phyloP scores from a whole-genome alignment of 768 basidiomycete species.

The Pleurotus tuoliensis region DNA sequence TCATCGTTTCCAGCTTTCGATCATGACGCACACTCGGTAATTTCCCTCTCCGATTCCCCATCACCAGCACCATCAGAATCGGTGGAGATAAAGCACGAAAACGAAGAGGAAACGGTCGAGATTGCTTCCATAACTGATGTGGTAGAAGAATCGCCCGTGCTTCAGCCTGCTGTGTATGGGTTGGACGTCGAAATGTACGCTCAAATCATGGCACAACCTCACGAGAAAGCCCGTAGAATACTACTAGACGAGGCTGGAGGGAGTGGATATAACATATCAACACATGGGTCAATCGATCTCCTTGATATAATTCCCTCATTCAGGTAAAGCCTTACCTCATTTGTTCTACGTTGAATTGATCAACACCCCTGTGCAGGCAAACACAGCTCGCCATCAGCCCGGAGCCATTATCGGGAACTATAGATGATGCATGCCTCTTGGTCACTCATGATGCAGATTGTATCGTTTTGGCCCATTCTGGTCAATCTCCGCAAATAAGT shows the following conservation, averaged over 20 bases:
- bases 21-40: no score
- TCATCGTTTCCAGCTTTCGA: background rate
- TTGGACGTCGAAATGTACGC: constrained; percentile 12
- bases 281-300: constrained; percentile 32
- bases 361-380: background rate
- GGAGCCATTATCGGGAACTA: constrained; percentile 1
- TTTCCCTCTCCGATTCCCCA: background rate
- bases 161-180: background rate
- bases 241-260: constrained; percentile 14
- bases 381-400: background rate
- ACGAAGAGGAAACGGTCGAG: background rate
- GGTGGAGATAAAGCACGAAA: background rate
- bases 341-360: background rate
- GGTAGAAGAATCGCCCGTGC: no score
- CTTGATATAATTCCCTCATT: constrained; percentile 21
- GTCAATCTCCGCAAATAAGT: constrained; percentile 31
- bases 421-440: constrained; percentile 42
- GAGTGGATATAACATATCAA: constrained; percentile 28
- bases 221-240: constrained; percentile 38
- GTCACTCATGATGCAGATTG: constrained; percentile 17
- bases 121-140: no score
- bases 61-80: background rate
- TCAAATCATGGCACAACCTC: constrained; percentile 15
- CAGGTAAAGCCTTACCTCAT: constrained; percentile 10
- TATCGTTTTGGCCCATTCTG: constrained; percentile 34